Evolutionary conservation across 176 grass and related monocot species (phyloP), one percentile per base, ranked within the genome.

Genomic region (Leersia perrieri): DNA sequence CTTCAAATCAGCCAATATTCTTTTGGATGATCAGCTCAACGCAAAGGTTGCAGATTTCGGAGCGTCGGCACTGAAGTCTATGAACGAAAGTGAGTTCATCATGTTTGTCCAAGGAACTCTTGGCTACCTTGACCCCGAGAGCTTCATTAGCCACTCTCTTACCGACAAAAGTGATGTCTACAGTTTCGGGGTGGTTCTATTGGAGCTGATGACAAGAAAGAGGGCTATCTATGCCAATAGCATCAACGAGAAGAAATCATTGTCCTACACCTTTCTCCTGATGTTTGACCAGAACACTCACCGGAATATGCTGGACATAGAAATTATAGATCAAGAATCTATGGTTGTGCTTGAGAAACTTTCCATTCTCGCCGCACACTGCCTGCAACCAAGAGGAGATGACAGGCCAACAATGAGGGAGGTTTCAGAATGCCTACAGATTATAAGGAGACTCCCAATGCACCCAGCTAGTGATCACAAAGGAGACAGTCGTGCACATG

Each of bases 121-220:
- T 1, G 86, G 90, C 3, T 92, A 92, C 33, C 86, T 92, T 11
- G 86, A 92, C 62, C 86, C 83, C 0, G 90, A 92, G 74, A 83
- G 84, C 77, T 91, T 85, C 44, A 82, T 72, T 60, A 91, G 81
- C 26, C 87, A 87, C 29, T 72, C 63, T 55, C 78, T 89, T 12
- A 92, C 83, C 1, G 86, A 92, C 26, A 92, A 92, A 53, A 92
- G 89, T 25, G 85, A 91, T 3, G 85, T 92, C n/a, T 92, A 92
- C 61, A 86, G 74, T 60, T 92, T 83, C 10, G 80, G 84, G 7
- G 87, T 87, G 5, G 76, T 93, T 55, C 76, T 93, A 5, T 35
- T 89, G 0, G 76, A 92, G 71, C 76, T 93, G 14, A 63, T 90
- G 14, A 90, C 91, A 2, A 87, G 83, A 51, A 77, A 90, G 49